A percentile compares a stretch with the other conserved stretches of the same genome.
phyloP scores from a whole-genome alignment of 2,329 filamentous ascomycete species.

The Fusarium pseudocircinatum region DNA sequence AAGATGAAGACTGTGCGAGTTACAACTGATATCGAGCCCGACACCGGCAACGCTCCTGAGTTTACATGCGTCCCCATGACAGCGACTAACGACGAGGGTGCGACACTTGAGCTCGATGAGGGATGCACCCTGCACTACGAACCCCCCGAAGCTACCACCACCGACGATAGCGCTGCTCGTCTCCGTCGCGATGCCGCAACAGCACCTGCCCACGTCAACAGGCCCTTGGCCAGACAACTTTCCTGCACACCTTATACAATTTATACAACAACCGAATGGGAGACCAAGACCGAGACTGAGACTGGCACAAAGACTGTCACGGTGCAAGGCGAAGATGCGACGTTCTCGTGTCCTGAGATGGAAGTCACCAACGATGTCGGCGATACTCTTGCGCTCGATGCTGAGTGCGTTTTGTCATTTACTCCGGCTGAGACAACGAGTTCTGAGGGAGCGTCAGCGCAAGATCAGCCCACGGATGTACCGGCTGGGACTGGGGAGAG shows the following conservation, averaged over 20 bases:
- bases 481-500: neutral
- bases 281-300: neutral
- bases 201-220: accelerated
- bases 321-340: neutral
- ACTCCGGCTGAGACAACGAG: neutral
- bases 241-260: neutral
- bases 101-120: conserved; percentile 1
- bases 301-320: neutral
- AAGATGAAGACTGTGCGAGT: conserved; percentile 3
- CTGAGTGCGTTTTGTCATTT: neutral
- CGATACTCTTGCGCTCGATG: neutral
- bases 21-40: conserved; percentile 1
- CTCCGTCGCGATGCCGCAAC: neutral
- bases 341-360: conserved; percentile 13
- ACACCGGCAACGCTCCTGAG: conserved; percentile 7
- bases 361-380: conserved; percentile 8
- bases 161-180: neutral
- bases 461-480: neutral
- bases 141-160: neutral
- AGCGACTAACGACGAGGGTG: neutral
- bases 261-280: neutral
- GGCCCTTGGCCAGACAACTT: neutral
- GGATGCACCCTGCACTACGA: conserved; percentile 8
- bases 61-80: conserved; percentile 9
- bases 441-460: neutral